These are phyloP conservation scores for Bruguiera parviflora DNA, from an alignment of 345 rosid species.

Conservation along the genomic window DNA sequence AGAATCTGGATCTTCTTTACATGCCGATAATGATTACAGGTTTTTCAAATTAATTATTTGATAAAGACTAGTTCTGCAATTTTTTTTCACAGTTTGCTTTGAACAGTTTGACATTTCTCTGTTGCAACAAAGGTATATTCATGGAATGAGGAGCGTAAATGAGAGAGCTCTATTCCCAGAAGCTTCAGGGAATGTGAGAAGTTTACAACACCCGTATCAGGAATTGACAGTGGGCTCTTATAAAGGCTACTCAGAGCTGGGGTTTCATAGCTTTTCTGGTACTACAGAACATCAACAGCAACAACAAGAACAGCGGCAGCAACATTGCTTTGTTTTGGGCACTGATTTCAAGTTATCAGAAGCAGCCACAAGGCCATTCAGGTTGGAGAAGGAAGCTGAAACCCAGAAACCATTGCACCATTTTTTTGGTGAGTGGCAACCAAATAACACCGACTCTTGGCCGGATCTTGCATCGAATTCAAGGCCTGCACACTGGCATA, in stretches of 20 bases:
- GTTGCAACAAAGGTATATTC: conserved; percentile 40
- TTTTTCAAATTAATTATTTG: conserved; percentile 12
- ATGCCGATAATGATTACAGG: conserved; percentile 58
- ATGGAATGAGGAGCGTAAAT: conserved; percentile 51
- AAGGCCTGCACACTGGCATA: conserved; percentile 38
- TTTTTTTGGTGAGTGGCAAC: conserved; percentile 61
- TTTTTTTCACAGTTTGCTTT: not conserved
- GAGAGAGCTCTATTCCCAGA: conserved; percentile 70
- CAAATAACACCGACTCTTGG: conserved; percentile 51
- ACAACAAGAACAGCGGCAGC: conserved; percentile 32
- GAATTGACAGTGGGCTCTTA: conserved; percentile 23
- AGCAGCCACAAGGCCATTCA: conserved; percentile 32
- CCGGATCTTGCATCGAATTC: conserved; percentile 47
- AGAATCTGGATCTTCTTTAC: conserved; percentile 41
- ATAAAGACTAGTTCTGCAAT: not conserved
- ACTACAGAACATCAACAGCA: conserved; percentile 22
- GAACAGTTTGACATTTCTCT: not conserved
- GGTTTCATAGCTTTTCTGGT: conserved; percentile 35
- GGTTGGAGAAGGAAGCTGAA: conserved; percentile 45
- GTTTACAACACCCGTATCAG: conserved; percentile 26
- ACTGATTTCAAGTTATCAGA: conserved; percentile 58
- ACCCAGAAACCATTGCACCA: conserved; percentile 70
- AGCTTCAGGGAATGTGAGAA: conserved; percentile 41
- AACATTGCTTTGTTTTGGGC: conserved; percentile 63
- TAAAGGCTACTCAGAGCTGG: conserved; percentile 29